Conservation (phyloP, 495 filamentous ascomycete species). For the Aspergillus sparsus region DNA sequence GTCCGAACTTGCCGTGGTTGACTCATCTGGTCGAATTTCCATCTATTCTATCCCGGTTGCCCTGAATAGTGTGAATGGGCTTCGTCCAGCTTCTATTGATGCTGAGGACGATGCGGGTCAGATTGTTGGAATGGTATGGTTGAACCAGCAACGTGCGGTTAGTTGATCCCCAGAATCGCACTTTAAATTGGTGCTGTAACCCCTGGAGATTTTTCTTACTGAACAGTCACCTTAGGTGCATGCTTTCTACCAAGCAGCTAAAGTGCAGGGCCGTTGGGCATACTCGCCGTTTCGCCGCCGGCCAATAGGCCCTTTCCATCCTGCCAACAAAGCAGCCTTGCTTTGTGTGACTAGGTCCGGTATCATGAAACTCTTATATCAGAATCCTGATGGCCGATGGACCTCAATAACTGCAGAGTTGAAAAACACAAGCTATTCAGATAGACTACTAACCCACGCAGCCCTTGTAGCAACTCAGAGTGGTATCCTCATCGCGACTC, state of each 20-base stretch:
- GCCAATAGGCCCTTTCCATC: constrained; percentile 65
- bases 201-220: not conserved
- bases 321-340: constrained; percentile 65
- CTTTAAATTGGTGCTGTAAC: no score
- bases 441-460: constrained; percentile 77
- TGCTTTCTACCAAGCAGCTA: constrained; percentile 53
- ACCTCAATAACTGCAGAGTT: constrained; percentile 67
- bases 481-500: constrained; percentile 64
- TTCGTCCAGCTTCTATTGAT: constrained; percentile 58
- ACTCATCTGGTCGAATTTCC: constrained; percentile 70
- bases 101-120: constrained; percentile 68
- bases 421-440: constrained; percentile 66
- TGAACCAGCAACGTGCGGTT: constrained; percentile 62
- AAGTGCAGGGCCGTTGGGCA: constrained; percentile 52
- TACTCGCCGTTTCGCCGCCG: constrained; percentile 52
- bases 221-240: constrained; percentile 37
- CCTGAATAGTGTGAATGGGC: constrained; percentile 63
- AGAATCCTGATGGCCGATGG: constrained; percentile 65
- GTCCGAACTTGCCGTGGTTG: constrained; percentile 74
- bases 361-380: constrained; percentile 67
- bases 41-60: constrained; percentile 63
- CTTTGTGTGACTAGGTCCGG: constrained; percentile 71
- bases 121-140: constrained; percentile 84
- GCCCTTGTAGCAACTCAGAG: constrained; percentile 72
- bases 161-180: constrained; percentile 16